Base-by-base conservation (phyloP, 495 filamentous ascomycete species). In the Halenospora varia region DNA sequence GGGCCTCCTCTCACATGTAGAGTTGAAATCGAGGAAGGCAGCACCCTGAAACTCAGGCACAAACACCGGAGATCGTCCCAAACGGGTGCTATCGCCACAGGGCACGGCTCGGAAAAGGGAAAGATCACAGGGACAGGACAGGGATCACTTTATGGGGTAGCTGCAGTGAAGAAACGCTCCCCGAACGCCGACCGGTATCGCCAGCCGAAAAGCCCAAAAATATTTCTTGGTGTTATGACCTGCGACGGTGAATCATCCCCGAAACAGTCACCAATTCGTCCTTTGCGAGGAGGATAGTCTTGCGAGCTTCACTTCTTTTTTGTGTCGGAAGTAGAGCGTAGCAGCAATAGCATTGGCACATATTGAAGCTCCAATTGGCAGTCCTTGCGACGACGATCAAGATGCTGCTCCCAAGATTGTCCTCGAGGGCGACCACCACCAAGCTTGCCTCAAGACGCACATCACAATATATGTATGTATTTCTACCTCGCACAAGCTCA, bases 361-460 rank as follows among this genome's bases (percentile, higher is more conserved):
- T n/a, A 22, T 48, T 20, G 23, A 2, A 3, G 13, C 46, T 23
- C 46, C 19, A 23, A 24, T 53, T 45, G 25, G 51, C 17, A 35
- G 35, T 15, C 9, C 15, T n/a, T 17, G 23, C 51, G 29, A 25
- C 25, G 11, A 53, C 29, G 9, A 2, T 20, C 10, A 51, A 53
- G 35, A 62, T 66, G 63, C 53, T 66, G 56, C 57, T 66, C 39
- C 56, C 57, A 47, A 60, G 57, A 52, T 53, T 67, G 53, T 60
- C 56, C 35, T 46, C 20, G 53, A 19, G 56, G 41, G 64, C 60
- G 10, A 56, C 47, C 54, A 41, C 55, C 29, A 50, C 58, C 35
- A 35, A 57, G 25, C 18, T 46, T 22, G 61, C 46, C 17, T 51
- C 65, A 23, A 62, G 55, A 49, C 58, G 44, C 46, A 50, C 61